Evolutionary conservation across 2,329 filamentous ascomycete species (phyloP).

Genomic region (Penicillium sp.): DNA sequence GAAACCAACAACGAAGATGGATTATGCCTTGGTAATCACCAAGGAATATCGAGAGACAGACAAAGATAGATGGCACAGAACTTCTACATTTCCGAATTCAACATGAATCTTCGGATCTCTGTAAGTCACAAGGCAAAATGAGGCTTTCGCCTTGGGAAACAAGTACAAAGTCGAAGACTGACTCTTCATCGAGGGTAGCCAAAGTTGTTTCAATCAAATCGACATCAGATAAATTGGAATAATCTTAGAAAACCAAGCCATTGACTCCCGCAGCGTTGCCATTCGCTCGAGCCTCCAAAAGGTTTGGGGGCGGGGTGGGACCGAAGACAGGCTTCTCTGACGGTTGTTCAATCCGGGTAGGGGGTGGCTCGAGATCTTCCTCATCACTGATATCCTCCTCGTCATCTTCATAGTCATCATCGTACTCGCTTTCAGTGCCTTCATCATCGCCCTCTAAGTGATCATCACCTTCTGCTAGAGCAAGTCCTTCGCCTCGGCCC

Average conservation of each 20-base stretch:
- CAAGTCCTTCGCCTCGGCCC: slow-evolving; percentile 72
- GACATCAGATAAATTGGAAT: slow-evolving; percentile 2
- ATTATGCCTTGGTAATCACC: not conserved
- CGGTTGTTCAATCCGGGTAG: slow-evolving; percentile 30
- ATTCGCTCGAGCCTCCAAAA: slow-evolving; percentile 48
- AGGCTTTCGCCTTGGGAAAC: not conserved
- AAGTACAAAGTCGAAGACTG: not conserved
- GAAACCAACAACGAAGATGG: not conserved
- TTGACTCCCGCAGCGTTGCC: slow-evolving; percentile 47
- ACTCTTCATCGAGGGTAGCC: slow-evolving; percentile 9
- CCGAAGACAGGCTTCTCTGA: slow-evolving; percentile 48
- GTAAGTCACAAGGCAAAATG: not conserved
- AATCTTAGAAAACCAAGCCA: slow-evolving; percentile 29
- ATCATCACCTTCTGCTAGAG: slow-evolving; percentile 51
- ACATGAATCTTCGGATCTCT: not conserved
- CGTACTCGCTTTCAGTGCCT: slow-evolving; percentile 50
- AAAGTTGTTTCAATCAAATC: slow-evolving; percentile 11
- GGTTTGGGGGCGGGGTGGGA: slow-evolving; percentile 53
- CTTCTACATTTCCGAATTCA: not conserved
- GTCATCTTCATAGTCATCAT: slow-evolving; percentile 62
- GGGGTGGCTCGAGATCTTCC: slow-evolving; percentile 45
- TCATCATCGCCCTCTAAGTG: slow-evolving; percentile 54
- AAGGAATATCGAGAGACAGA: not conserved
- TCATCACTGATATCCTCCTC: slow-evolving; percentile 61
- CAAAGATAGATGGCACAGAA: not conserved